A percentile compares a stretch with the other conserved stretches of the same genome.
phyloP scores from a whole-genome alignment of 768 basidiomycete species.

The Gymnopilus dilepis region DNA sequence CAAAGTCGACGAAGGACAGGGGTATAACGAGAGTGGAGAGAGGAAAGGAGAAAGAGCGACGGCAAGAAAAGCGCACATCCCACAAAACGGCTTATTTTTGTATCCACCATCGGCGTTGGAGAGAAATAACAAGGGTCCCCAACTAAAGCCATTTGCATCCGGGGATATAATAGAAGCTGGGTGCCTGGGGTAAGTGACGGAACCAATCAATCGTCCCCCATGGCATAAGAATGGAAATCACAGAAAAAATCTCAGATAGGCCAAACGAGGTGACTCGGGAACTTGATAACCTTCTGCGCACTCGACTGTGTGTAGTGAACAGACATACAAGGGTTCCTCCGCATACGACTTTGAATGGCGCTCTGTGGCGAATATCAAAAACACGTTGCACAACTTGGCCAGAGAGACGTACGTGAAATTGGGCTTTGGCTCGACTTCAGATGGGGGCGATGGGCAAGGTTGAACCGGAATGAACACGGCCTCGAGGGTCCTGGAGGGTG shows the following conservation, averaged over 20 bases:
- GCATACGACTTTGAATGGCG: background rate
- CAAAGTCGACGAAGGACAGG: background rate
- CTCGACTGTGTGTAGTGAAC: background rate
- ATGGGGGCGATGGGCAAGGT: no score
- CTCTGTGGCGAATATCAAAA: background rate
- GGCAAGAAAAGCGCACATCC: background rate
- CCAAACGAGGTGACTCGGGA: background rate
- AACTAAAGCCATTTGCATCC: background rate
- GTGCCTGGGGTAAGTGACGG: slow-evolving; percentile 13
- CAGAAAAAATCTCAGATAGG: background rate
- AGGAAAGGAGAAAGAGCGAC: slow-evolving; percentile 1
- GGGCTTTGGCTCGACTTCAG: background rate
- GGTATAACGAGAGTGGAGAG: background rate
- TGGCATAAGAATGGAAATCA: slow-evolving; percentile 11
- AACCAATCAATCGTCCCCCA: slow-evolving; percentile 12
- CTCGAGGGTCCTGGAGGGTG: background rate
- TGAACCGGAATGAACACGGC: background rate
- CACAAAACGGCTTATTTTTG: slow-evolving; percentile 4
- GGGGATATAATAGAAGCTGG: slow-evolving; percentile 7
- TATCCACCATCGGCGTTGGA: slow-evolving; percentile 7
- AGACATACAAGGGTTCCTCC: background rate
- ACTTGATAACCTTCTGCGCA: background rate
- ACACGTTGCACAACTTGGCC: no score
- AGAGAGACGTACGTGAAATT: background rate
- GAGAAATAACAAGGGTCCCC: slow-evolving; percentile 7